Base-by-base conservation (phyloP, 2,329 filamentous ascomycete genomes). In the Penicillium oxalicum region DNA sequence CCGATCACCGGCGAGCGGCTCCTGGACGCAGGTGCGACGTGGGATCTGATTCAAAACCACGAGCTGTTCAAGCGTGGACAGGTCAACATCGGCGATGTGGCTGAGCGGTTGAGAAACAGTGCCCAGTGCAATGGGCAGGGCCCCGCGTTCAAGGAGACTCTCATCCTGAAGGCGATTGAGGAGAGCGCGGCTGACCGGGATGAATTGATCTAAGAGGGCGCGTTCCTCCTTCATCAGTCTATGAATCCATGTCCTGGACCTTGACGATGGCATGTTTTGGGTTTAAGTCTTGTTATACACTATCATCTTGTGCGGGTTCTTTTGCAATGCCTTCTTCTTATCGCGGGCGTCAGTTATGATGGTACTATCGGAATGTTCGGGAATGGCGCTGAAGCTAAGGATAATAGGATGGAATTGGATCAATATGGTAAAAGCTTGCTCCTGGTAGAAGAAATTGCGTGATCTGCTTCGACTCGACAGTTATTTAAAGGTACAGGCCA, bases 21-120 rank as follows among this genome's bases (percentile, higher is more conserved):
- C 11, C 75, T 93, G 5, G 86, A 85, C 34, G 85, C 86, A 0
- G 84, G 84, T 13, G 87, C 88, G 2, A 86, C 90, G 0, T 97
- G 91, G 91, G 91, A 96, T 61, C 75, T 90, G 46, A 93, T 97
- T 51, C 87, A 94, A 62, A 77, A 75, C 45, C 88, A 95, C 67
- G 82, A 87, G 5, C 71, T 90, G 7, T 94, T 87, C 66, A 81
- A 83, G 65, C 78, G 80, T 40, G 89, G 90, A 0, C 74, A 88
- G 18, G 84, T 96, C 26, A 88, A 97, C 66, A 82, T 96, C 9
- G 84, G 78, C 34, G 80, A 86, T 64, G 87, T 96, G 29, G 90
- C 86, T 65, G 86, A 93, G 62, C 77, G 83, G 9, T 73, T 97
- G 45, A 91, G 88, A 72, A 76, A 78, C 13, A 73, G 80, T 60